Evolutionary conservation across 2,329 filamentous ascomycete genomes (phyloP), one percentile per base, ranked within the genome.

Genomic region (Capronia coronata): DNA sequence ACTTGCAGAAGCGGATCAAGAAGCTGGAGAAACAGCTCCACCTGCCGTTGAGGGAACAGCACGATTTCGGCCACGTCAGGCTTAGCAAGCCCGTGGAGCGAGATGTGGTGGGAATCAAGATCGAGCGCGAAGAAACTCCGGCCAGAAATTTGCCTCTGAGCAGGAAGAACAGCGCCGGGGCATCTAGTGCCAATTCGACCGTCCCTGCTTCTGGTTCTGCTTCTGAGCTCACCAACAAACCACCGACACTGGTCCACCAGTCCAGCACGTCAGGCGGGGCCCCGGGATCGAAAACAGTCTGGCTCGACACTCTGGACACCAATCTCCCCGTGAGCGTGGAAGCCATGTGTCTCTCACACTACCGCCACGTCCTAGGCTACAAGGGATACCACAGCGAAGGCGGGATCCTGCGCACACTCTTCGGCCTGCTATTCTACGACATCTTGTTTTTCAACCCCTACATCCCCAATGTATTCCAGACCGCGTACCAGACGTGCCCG

Each of bases 381-480:
- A 95, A 95, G 66, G 93, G 93, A 9, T 96, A 91, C 63, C 93
- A 98, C 67, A 81, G 84, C 14, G 93, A 98, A 72, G 88, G 89
- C 27, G 87, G 90, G 1, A 90, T 97, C 59, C 72, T 97, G 5
- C 82, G 89, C n/a, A 98, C 93, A 0, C 73, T 98, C 5, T 90
- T 90, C 67, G 85, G 83, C 11, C 91, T 93, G 63, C 79, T 98
- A 14, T 95, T 97, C 72, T 93, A 84, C 71, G 91, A 98, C 67
- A 79, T 97, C 19, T 73, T 98, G 5, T 97, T 97, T 68, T 75
- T 88, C 21, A 43, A 58, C 35, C 48, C 53, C 1, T 95, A 94
- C 67, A 79, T 97, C 3, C 91, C 93, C 21, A 95, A 97, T 61
- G 91, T 98, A 48, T 98, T 98, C 67, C 91, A 97, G 65, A 98